Percentiles rank a stretch among this genome's conserved stretches.
phyloP scores from a whole-genome alignment of 805 yeast species.

The Candida bentonensis region DNA sequence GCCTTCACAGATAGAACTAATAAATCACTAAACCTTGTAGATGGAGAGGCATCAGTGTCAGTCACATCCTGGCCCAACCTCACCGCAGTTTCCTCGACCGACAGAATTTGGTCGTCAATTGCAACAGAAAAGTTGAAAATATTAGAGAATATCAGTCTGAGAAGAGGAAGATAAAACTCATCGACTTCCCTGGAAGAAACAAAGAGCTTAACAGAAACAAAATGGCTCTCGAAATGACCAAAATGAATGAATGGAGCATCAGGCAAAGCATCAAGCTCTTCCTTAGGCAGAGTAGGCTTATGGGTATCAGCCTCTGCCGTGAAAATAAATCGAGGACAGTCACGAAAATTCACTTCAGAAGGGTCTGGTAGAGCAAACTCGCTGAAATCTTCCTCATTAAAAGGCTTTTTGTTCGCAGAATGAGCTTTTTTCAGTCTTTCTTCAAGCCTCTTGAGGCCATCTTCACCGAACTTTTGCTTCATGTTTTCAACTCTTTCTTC shows the following conservation, averaged over 20 bases:
- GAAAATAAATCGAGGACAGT: conserved; percentile 33
- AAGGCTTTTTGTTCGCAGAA: conserved; percentile 52
- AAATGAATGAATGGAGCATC: conserved; percentile 62
- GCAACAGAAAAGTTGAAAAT: conserved; percentile 62
- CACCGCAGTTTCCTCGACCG: conserved; percentile 67
- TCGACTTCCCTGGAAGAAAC: conserved; percentile 43
- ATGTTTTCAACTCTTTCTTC: conserved; percentile 37
- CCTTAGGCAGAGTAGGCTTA: conserved; percentile 10
- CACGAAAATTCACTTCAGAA: conserved; percentile 53
- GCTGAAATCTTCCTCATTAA: conserved; percentile 54
- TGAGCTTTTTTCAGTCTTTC: conserved; percentile 47
- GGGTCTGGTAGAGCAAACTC: conserved; percentile 65
- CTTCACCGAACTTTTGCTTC: conserved; percentile 37
- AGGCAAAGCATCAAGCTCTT: conserved; percentile 23
- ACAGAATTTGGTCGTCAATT: conserved; percentile 43
- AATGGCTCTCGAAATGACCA: conserved; percentile 69
- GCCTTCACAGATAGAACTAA: conserved; percentile 49
- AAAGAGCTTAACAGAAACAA: conserved; percentile 52
- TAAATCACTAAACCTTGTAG: conserved; percentile 54
- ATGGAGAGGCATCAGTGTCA: conserved; percentile 34
- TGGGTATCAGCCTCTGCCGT: too few species aligned
- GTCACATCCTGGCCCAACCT: conserved; percentile 62
- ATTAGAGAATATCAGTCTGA: conserved; percentile 47
- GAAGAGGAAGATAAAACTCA: conserved; percentile 42
- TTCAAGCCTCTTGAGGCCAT: conserved; percentile 42